phyloP scores from a whole-genome alignment of 192 early-diverging fungal species.

The Gonapodya sp. region DNA sequence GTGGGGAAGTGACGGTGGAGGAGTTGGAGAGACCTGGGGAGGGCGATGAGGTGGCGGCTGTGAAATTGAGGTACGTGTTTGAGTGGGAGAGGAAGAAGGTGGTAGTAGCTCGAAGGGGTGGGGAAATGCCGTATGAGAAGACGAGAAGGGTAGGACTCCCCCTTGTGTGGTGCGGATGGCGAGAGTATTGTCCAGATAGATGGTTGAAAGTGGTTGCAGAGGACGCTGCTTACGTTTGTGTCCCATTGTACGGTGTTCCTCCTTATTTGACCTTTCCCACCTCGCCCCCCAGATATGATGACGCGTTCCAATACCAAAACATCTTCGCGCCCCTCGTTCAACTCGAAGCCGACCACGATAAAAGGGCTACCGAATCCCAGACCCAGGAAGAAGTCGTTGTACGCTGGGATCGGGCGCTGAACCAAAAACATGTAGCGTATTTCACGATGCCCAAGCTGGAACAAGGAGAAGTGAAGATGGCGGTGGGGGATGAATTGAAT shows the following conservation, averaged over 20 bases:
- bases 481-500: slow-evolving; percentile 87
- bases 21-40: slow-evolving; percentile 73
- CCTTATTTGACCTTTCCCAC: too few species aligned
- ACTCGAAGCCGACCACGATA: slow-evolving; percentile 89
- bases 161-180: too few species aligned
- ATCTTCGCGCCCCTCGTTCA: slow-evolving; percentile 92
- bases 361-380: slow-evolving; percentile 80
- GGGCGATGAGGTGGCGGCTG: slow-evolving; percentile 77
- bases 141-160: too few species aligned
- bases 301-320: slow-evolving; percentile 95
- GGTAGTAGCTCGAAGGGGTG: neutral
- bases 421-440: slow-evolving; percentile 83
- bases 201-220: too few species aligned
- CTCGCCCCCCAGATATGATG: slow-evolving; percentile 62
- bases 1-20: slow-evolving; percentile 57
- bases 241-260: too few species aligned
- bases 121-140: too few species aligned
- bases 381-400: slow-evolving; percentile 91
- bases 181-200: too few species aligned
- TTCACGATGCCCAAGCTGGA: slow-evolving; percentile 91
- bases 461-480: slow-evolving; percentile 76
- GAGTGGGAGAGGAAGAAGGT: neutral
- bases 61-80: slow-evolving; percentile 51
- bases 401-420: slow-evolving; percentile 96
- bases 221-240: too few species aligned